Conservation (phyloP, 768 basidiomycete species). For the Russula virescens region DNA sequence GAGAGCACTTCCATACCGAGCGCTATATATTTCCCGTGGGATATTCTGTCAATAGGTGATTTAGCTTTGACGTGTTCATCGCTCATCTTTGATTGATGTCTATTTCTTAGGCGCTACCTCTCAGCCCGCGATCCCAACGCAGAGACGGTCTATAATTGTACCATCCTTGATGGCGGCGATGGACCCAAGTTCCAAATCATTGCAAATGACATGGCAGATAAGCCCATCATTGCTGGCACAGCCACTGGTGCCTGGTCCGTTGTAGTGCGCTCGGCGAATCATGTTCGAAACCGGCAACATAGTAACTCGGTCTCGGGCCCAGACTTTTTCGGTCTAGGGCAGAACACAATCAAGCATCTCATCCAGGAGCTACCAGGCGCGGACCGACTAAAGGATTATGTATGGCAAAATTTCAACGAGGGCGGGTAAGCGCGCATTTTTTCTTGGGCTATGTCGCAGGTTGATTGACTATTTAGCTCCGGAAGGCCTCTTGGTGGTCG, state of each 20-base stretch:
- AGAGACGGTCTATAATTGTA: conserved; percentile 76
- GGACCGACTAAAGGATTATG: conserved; percentile 68
- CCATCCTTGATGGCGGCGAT: conserved; percentile 79
- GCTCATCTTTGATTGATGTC: conserved; percentile 12
- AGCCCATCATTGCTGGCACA: conserved; percentile 75
- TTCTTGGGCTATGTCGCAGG: conserved; percentile 11
- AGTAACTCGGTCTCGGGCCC: conserved; percentile 85
- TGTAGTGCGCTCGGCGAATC: conserved; percentile 78
- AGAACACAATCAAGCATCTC: conserved; percentile 84
- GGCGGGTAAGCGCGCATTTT: conserved; percentile 59
- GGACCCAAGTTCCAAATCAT: conserved; percentile 83
- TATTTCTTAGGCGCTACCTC: conserved; percentile 56
- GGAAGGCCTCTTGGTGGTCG: conserved; percentile 70
- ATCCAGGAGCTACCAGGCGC: conserved; percentile 81
- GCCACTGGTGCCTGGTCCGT: conserved; percentile 84
- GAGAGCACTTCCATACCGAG: conserved; percentile 83
- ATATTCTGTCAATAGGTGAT: conserved; percentile 72
- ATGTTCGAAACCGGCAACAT: conserved; percentile 73
- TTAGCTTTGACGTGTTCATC: neutral
- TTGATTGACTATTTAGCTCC: conserved; percentile 24
- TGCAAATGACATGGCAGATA: conserved; percentile 63
- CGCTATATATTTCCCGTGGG: conserved; percentile 86
- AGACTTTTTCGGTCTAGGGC: conserved; percentile 82
- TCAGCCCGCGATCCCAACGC: conserved; percentile 62
- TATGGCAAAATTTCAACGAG: conserved; percentile 82